A percentile compares a stretch with the other conserved stretches of the same genome.
These are phyloP conservation scores for Rhizopus sp. DNA, from an alignment of 371 early-diverging fungal species.

Conservation along the genomic window DNA sequence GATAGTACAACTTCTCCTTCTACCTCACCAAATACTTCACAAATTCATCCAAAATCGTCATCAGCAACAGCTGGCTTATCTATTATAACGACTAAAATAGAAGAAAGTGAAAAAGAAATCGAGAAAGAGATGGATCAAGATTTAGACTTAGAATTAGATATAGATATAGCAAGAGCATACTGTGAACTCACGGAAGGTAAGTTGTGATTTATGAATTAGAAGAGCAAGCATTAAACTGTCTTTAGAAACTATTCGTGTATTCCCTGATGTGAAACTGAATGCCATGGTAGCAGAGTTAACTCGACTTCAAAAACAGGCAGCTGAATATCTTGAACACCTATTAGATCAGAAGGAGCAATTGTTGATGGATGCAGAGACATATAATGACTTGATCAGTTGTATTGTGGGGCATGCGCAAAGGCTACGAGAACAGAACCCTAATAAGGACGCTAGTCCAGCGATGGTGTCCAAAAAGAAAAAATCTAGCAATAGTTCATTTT, in stretches of 20 bases:
- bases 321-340: constrained; percentile 66
- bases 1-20: constrained; percentile 4
- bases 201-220: not conserved
- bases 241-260: constrained; percentile 60
- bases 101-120: constrained; percentile 14
- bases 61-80: constrained; percentile 21
- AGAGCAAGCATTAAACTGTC: not conserved
- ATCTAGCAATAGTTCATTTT: constrained; percentile 25
- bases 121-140: constrained; percentile 30
- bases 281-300: constrained; percentile 55
- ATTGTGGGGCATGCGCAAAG: constrained; percentile 73
- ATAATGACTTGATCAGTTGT: constrained; percentile 84
- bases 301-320: constrained; percentile 60
- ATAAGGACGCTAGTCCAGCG: constrained; percentile 52
- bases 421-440: constrained; percentile 45
- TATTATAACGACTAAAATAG: constrained; percentile 18
- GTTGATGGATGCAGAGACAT: constrained; percentile 86
- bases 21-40: constrained; percentile 1
- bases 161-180: constrained; percentile 55
- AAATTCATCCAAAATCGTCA: constrained; percentile 18
- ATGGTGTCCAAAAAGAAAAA: constrained; percentile 54
- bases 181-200: constrained; percentile 57
- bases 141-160: constrained; percentile 46
- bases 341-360: constrained; percentile 83
- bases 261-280: constrained; percentile 59